Evolutionary conservation across 2,329 filamentous ascomycete genomes (phyloP), one percentile per base, ranked within the genome.

Genomic region (Canariomyces notabilis): DNA sequence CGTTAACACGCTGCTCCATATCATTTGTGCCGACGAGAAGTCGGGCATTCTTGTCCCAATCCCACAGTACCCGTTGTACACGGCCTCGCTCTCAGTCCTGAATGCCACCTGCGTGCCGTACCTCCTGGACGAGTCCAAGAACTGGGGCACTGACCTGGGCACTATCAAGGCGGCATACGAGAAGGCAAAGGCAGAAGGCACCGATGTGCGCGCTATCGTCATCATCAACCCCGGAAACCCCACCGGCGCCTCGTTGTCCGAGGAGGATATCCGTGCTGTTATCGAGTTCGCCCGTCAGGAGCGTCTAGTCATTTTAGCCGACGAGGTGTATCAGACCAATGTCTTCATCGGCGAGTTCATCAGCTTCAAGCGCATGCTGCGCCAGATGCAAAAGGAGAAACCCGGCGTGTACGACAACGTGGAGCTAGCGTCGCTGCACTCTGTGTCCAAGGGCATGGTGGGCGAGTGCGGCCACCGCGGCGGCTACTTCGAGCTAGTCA

Each of bases 281-380:
- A 77, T 97, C 57, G 81, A 93, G 54, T 85, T 96, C 54, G 91
- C 93, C 32, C 83, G 82, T 21, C 76, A 90, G 66, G 82, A 96
- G 74, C 81, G 84, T 58, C 77, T 98, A 20, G 89, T 97, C 46
- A 75, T 97, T 55, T 80, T 98, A 61, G 93, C 93, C 42, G 93
- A 98, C 63, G 93, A 98, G 69, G 93, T 98, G 31, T 98, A 98
- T 79, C 93, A 98, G 72, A 97, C 93, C 63, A 98, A 98, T 68
- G 87, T 98, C 59, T 98, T 98, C 71, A 74, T 86, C 52, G 93
- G 93, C 67, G 77, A 91, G 65, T 98, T 98, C 75, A 82, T 87
- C 71, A 94, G 87, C 61, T 97, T 98, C 83, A 97, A 97, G 74
- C 82, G 86, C 59, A 82, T 85, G 33, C 79, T 98, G 41, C 81